phyloP scores from a whole-genome alignment of 2,329 filamentous ascomycete genomes.

The Fusarium sp. region DNA sequence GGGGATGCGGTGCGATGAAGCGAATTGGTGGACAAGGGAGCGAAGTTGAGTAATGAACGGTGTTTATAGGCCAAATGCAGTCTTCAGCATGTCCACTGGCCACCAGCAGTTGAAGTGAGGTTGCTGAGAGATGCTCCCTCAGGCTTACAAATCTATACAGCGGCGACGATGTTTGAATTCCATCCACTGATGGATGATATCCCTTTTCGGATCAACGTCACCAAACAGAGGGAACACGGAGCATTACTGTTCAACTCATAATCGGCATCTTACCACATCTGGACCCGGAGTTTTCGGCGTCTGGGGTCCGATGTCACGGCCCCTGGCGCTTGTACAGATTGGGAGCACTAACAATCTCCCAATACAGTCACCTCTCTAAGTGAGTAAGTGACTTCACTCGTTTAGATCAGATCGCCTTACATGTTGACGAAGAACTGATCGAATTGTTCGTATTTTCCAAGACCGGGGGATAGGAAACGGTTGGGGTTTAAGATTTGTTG shows the following conservation, averaged over 20 bases:
- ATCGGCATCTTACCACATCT: conserved; percentile 18
- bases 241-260: background rate
- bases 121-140: conserved; percentile 33
- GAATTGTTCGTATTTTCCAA: conserved; percentile 11
- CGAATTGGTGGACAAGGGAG: conserved; percentile 26
- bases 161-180: conserved; percentile 37
- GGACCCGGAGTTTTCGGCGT: conserved; percentile 43
- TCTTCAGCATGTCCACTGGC: conserved; percentile 36
- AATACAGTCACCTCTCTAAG: conserved; percentile 16
- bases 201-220: conserved; percentile 42
- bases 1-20: conserved; percentile 14
- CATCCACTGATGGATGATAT: conserved; percentile 16
- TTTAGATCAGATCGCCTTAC: background rate
- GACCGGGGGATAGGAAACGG: conserved; percentile 19
- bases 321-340: conserved; percentile 44
- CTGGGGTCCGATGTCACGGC: conserved; percentile 23
- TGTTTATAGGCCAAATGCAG: conserved; percentile 28
- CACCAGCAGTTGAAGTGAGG: conserved; percentile 27
- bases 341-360: conserved; percentile 42
- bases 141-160: conserved; percentile 47
- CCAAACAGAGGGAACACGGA: conserved; percentile 39
- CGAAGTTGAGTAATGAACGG: conserved; percentile 17
- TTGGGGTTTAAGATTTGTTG: conserved; percentile 41
- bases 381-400: conserved; percentile 12
- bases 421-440: conserved; percentile 1